Evolutionary conservation across 352 stramenopile species (phyloP), one percentile per base, ranked within the genome.

Genomic region (Pythium oligandrum): DNA sequence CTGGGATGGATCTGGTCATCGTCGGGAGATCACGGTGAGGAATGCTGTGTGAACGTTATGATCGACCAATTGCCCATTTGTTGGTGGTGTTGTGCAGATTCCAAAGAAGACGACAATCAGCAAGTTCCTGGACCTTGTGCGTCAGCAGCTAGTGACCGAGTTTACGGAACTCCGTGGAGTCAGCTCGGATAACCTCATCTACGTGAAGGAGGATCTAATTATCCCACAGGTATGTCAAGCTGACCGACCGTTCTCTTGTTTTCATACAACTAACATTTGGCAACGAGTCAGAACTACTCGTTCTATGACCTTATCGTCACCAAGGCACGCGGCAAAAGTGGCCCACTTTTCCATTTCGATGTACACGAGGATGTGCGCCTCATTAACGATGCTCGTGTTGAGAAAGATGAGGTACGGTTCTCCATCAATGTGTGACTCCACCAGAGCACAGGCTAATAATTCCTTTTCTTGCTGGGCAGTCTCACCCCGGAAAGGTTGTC

Each of bases 261-360:
- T 26, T 11, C 33, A 30, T 30, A 40, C 7, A 35, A 6, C 5
- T 50, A 26, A 39, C 3, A 43, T 26, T 40, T 26, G n/a, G n/a
- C 32, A 3, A 45, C 17, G 5, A 48, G 51, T 33, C 26, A 96
- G 85, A 71, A 98, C 66, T 95, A 98, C 49, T 98, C 96, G n/a
- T 99, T 99, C 73, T 99, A 99, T 70, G 96, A 99, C 69, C 71
- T 99, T 32, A 99, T 99, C 65, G 87, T 96, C 4, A 98, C 95
- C 17, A 98, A 98, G 68, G 97, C 97, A 0, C 75, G 96, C 42
- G 97, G 97, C 36, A 99, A 99, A 66, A 98, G 88, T 48, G 96
- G 97, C 1, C 97, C 96, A 17, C 70, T 99, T 0, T 99, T 99
- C 67, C 93, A 98, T 66, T 99, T 99, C 62, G 95, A 98, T 62